Base-by-base conservation (phyloP, 352 stramenopile genomes). In the Thalassiosira tumida region DNA sequence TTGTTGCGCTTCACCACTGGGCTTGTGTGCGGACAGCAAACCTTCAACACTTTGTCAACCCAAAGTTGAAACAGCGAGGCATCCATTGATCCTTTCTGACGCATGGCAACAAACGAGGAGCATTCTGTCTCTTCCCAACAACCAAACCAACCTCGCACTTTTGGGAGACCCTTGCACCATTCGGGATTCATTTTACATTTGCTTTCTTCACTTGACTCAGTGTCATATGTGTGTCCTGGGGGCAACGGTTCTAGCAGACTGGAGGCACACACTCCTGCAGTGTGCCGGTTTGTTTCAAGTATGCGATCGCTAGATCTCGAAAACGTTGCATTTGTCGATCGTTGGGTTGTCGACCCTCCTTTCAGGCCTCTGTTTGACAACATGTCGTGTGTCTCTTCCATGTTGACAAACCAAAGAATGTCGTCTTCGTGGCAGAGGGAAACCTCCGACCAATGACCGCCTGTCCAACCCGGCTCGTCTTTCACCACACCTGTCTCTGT, bases 401-500 rank as follows among this genome's bases (percentile, higher is more conserved):
- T 21, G 10, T 10, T 21, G 10, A 21, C 21, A 21, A 59, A 59
- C 47, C 47, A 59, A 21, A 21, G 21, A 21, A 59, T 59, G 47
- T 59, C 47, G 21, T 59, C 47, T 21, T 10, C 10, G 47, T 59
- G 47, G 21, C 21, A 21, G 21, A 59, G 47, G 47, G 47, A 59
- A 10, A 59, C 47, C 47, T 59, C 47, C 21, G 47, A 59, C 10
- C 21, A 59, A 59, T 21, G 10, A 10, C 47, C 47, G 47, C 21
- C 47, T 59, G 47, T 80, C 15, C 59, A 64, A 21, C 72, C 72
- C 4, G 72, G 72, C 38, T 80, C 38, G 29, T 80, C 40, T n/a
- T 80, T 80, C 21, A 80, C 37, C 24, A 80, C 21, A 10, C 40
- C 40, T 33, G 33, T 54, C 31, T 80, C 72, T 59, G 59, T 80